phyloP scores from a whole-genome alignment of 495 filamentous ascomycete genomes.

The Penicillium samsonianum region DNA sequence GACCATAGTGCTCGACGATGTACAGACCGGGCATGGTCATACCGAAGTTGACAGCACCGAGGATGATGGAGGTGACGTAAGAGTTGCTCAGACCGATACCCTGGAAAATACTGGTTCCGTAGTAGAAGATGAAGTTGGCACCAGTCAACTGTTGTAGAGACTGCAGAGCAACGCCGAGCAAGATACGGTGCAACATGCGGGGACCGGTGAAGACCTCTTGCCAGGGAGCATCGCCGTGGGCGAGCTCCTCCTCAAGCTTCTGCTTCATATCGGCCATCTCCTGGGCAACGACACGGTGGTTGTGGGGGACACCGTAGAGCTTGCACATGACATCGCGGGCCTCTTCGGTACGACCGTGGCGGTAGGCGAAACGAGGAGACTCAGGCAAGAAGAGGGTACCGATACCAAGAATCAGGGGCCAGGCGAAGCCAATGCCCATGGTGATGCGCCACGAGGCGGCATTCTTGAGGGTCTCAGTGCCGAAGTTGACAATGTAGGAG shows the following conservation, averaged over 20 bases:
- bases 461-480: slow-evolving; percentile 56
- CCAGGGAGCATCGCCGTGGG: slow-evolving; percentile 55
- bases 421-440: slow-evolving; percentile 77
- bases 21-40: slow-evolving; percentile 74
- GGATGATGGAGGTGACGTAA: slow-evolving; percentile 73
- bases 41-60: slow-evolving; percentile 71
- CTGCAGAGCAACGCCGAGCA: slow-evolving; percentile 70
- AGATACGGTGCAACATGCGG: slow-evolving; percentile 70
- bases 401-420: slow-evolving; percentile 69
- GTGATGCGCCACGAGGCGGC: slow-evolving; percentile 76
- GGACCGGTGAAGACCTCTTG: slow-evolving; percentile 71
- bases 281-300: slow-evolving; percentile 62
- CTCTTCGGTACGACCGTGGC: slow-evolving; percentile 62
- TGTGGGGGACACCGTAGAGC: slow-evolving; percentile 66
- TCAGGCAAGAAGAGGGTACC: slow-evolving; percentile 73
- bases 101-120: slow-evolving; percentile 71
- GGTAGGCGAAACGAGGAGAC: slow-evolving; percentile 70
- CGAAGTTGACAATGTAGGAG: slow-evolving; percentile 80
- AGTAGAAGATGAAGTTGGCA: slow-evolving; percentile 84
- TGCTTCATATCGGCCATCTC: slow-evolving; percentile 69
- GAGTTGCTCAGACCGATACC: slow-evolving; percentile 67
- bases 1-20: slow-evolving; percentile 69
- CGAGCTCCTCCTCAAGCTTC: slow-evolving; percentile 60
- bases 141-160: slow-evolving; percentile 72
- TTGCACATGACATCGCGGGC: slow-evolving; percentile 69